Conservation (phyloP, 2,329 filamentous ascomycete genomes). For the Podosphaera leucotricha region DNA sequence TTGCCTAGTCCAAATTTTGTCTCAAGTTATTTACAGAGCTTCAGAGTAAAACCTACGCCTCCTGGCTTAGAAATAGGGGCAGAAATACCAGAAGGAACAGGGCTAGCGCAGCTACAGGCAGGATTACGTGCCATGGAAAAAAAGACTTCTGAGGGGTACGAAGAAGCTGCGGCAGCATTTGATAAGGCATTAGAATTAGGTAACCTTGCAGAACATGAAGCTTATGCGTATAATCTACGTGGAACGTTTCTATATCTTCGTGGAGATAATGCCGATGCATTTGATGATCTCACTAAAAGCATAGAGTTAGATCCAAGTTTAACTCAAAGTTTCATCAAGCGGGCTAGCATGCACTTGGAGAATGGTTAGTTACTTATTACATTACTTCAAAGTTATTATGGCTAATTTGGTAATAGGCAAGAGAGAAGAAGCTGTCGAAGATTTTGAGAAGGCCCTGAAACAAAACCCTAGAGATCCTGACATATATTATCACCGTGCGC, state of each 20-base stretch:
- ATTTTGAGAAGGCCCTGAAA: conserved; percentile 66
- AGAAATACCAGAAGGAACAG: conserved; percentile 56
- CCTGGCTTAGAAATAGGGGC: conserved; percentile 58
- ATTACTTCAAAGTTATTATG: neutral
- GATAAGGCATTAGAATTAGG: conserved; percentile 68
- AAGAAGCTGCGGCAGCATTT: conserved; percentile 67
- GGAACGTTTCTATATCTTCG: conserved; percentile 87
- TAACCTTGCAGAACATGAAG: conserved; percentile 61
- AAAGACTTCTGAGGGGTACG: conserved; percentile 78
- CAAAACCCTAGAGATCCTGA: conserved; percentile 81
- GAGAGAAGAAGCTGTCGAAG: conserved; percentile 62
- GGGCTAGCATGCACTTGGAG: conserved; percentile 92
- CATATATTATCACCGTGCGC: conserved; percentile 96
- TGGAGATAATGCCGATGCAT: conserved; percentile 63
- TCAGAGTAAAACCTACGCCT: conserved; percentile 62
- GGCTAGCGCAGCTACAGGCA: conserved; percentile 65
- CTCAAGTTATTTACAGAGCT: conserved; percentile 96
- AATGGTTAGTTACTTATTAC: conserved; percentile 34
- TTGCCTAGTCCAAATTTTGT: conserved; percentile 92
- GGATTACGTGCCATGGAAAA: conserved; percentile 60
- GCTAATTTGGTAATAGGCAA: conserved; percentile 32
- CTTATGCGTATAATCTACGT: conserved; percentile 85
- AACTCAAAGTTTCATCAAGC: conserved; percentile 96
- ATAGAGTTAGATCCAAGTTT: conserved; percentile 70
- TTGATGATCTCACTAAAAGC: conserved; percentile 74